A percentile compares a stretch with the other conserved stretches of the same genome.
These are phyloP conservation scores for Iris pallida DNA, from an alignment of 116 monocot genomes.

Conservation along the genomic window DNA sequence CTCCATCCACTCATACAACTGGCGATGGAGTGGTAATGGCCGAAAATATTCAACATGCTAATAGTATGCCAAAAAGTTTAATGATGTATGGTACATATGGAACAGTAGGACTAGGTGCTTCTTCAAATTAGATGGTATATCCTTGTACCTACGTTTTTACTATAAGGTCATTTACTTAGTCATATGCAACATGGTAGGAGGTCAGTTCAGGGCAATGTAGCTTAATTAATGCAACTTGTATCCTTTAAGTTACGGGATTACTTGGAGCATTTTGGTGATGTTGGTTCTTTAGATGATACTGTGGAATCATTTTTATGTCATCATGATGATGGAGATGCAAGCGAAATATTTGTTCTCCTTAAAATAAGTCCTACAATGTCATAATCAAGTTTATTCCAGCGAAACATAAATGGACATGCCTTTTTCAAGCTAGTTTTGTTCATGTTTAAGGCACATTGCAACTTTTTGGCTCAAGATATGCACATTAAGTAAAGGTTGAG, in stretches of 20 bases:
- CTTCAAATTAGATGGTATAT: conserved; percentile 43
- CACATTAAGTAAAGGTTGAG: too few relatives aligned
- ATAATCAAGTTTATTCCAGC: too few relatives aligned
- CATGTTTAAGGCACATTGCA: too few relatives aligned
- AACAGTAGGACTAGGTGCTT: conserved; percentile 31
- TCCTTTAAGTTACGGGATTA: conserved; percentile 56
- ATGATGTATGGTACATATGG: conserved; percentile 44
- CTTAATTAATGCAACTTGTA: not conserved
- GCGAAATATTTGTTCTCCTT: conserved; percentile 78
- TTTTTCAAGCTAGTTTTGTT: too few relatives aligned
- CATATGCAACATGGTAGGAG: not conserved
- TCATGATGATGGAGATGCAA: conserved; percentile 69
- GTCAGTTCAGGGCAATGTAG: not conserved
- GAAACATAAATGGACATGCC: too few relatives aligned
- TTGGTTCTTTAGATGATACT: conserved; percentile 93
- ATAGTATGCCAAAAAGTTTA: conserved; percentile 35
- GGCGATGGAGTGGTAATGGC: conserved; percentile 28
- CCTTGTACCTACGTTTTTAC: not conserved
- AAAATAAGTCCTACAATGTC: conserved; percentile 48
- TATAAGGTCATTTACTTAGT: not conserved
- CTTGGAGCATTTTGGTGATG: conserved; percentile 83
- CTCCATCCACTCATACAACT: conserved; percentile 45
- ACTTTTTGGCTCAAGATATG: too few relatives aligned
- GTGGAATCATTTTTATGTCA: conserved; percentile 88
- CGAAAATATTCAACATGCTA: conserved; percentile 38